These are phyloP conservation scores for Colletotrichum liaoningense DNA, from an alignment of 2,329 filamentous ascomycete genomes.

Conservation along the genomic window DNA sequence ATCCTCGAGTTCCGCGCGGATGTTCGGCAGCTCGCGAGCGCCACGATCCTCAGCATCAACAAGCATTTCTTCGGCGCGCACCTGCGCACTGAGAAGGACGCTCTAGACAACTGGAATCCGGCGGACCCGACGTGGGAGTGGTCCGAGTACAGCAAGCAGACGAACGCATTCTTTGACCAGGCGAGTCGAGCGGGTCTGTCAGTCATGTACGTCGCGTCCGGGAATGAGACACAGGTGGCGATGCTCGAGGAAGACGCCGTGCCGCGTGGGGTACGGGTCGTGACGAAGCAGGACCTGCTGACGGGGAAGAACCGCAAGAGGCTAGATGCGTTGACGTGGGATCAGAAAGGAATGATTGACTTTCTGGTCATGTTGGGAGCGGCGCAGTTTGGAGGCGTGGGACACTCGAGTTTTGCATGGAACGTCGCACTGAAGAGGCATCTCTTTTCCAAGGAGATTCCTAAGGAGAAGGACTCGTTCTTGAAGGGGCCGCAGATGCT, in stretches of 20 bases:
- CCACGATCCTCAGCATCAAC: conserved; percentile 39
- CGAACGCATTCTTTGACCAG: conserved; percentile 42
- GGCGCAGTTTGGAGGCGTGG: conserved; percentile 47
- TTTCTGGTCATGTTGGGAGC: conserved; percentile 47
- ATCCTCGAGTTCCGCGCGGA: conserved; percentile 45
- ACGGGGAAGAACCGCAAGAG: conserved; percentile 16
- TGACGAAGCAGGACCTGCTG: conserved; percentile 46
- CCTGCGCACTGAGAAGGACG: conserved; percentile 44
- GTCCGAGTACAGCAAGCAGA: conserved; percentile 44
- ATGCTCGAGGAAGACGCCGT: conserved; percentile 8
- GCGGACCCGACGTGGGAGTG: conserved; percentile 42
- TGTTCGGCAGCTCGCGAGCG: conserved; percentile 43
- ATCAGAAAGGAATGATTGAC: conserved; percentile 47
- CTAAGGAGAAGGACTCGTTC: not conserved
- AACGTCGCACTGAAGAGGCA: conserved; percentile 46
- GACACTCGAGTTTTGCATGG: conserved; percentile 47
- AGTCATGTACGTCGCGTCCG: conserved; percentile 44
- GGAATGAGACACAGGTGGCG: conserved; percentile 42
- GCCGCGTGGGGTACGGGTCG: conserved; percentile 38
- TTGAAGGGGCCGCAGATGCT: conserved; percentile 8
- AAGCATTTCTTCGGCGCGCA: conserved; percentile 44
- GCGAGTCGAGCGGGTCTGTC: conserved; percentile 38
- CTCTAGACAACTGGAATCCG: conserved; percentile 43
- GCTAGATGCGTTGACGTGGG: conserved; percentile 42
- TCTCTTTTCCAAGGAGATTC: not conserved